A percentile compares a stretch with the other conserved stretches of the same genome.
Evolutionary conservation across 140 eudicot genomes (phyloP).

Genomic region (Anethum foeniculum): DNA sequence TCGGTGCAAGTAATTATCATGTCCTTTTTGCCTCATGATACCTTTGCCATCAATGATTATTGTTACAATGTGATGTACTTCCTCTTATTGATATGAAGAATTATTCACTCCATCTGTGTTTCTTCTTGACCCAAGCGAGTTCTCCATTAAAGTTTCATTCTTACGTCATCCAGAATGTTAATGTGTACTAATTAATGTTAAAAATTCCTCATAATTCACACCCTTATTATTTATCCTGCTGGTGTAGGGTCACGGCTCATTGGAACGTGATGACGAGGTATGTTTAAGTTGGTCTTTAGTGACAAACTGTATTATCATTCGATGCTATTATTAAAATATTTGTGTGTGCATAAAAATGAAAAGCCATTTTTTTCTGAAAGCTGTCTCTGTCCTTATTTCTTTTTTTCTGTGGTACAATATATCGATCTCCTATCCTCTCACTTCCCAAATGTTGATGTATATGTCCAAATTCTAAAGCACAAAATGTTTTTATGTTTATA

Average conservation of each 20-base stretch:
- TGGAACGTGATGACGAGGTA: constrained; percentile 96
- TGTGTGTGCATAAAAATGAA: background rate
- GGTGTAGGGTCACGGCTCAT: constrained; percentile 75
- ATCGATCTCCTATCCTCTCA: background rate
- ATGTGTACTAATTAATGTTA: background rate
- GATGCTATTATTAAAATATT: background rate
- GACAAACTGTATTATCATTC: background rate
- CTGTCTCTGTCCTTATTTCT: background rate
- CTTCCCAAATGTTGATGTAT: too few species aligned
- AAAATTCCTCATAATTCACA: background rate
- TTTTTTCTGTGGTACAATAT: background rate
- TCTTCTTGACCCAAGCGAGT: background rate
- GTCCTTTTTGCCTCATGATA: background rate
- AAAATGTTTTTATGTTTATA: background rate
- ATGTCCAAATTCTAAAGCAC: too few species aligned
- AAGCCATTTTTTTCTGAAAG: background rate
- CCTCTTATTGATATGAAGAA: background rate
- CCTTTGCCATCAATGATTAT: background rate
- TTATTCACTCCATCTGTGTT: background rate
- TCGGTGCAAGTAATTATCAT: background rate
- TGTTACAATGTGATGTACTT: background rate
- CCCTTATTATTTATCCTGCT: constrained; percentile 12
- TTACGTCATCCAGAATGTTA: background rate
- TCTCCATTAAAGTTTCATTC: background rate
- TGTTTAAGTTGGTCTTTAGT: background rate